Base-by-base conservation (phyloP, 2,329 filamentous ascomycete species). In the Fragosphaeria purpurea region DNA sequence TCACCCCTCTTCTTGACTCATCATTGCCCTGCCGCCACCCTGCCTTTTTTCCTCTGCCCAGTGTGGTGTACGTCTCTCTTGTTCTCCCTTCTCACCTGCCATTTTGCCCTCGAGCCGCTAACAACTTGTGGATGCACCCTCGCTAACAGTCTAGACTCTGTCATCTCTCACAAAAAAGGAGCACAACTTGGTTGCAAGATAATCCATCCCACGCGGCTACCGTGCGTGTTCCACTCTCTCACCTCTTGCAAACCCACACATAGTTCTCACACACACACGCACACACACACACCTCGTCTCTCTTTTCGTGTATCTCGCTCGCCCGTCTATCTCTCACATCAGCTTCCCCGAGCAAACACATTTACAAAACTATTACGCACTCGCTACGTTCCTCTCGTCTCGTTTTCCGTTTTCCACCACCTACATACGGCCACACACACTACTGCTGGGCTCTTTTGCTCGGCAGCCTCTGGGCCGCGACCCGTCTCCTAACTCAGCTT, bases 111-210 rank as follows among this genome's bases (percentile, higher is more conserved):
- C 22, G 22, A 22, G 30, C 40, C 32, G 42, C 46, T 43, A 48
- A 48, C 40, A 31, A n/a, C 41, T 40, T 34, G 41, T 22, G 22
- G 32, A 13, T 41, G 32, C 33, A 34, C 40, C 33, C 41, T 43
- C 39, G 35, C 46, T 43, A 43, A 40, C 22, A 39, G n/a, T 43
- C 48, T 50, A 50, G 44, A 22, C 44, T 13, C 46, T 42, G 31
- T 34, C 43, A 43, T 33, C 48, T 39, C 31, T 37, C 48, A 47
- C 11, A 50, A 50, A 47, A 22, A 22, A 22, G 3, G 22, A 22
- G 22, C 22, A 22, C 22, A 22, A 22, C 22, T 22, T 22, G 22
- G 22, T 22, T 30, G 48, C 46, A 50, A 50, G 48, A 39, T 42
- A 32, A 42, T 46, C 22, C 39, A 12, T 5, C 7, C 32, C 32